Base-by-base conservation (phyloP, 495 filamentous ascomycete species). In the Aspergillus nanangensis region DNA sequence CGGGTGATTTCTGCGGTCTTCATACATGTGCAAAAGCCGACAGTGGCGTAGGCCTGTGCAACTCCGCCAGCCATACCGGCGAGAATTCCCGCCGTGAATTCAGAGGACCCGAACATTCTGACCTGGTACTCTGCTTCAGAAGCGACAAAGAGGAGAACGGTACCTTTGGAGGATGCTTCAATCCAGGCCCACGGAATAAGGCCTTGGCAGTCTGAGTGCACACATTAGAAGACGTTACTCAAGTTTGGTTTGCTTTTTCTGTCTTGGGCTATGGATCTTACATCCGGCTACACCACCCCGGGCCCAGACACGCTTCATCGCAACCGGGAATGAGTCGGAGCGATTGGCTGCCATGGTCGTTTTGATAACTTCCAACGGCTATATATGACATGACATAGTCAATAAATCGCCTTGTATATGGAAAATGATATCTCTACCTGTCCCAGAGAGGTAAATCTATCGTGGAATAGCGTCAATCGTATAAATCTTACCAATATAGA, bases 1-100 rank as follows among this genome's bases (percentile, higher is more conserved):
- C 82, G 2, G 84, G 93, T 98, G 72, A 98, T 98, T 74, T 97
- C 94, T 50, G 96, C 94, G 45, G 93, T 98, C 83, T 98, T 98
- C 93, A 98, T 98, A 80, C 93, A 98, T 29, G 93, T 98, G 71
- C 93, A 98, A 81, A 98, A 98, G 47, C 93, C 93, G 90, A 98
- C 96, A 53, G 93, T 98, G 47, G 93, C 93, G 65, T 98, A 98
- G 27, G 93, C 93, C 74, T 98, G 93, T 36, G 90, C 94, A 43
- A 98, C 82, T 78, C 93, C 93, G 58, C 93, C 93, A 23, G 80
- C 77, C 76, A 98, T 92, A 68, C 93, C 93, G 56, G 92, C 94
- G 11, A 75, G 62, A 71, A 98, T 96, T 65, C 93, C 93, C 54
- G 81, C 80, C 45, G 82, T 73, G 71, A 98, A 97, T 60, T 91